These are phyloP conservation scores for Gastrolobium villosum DNA, from an alignment of 306 rosid species.

Conservation along the genomic window DNA sequence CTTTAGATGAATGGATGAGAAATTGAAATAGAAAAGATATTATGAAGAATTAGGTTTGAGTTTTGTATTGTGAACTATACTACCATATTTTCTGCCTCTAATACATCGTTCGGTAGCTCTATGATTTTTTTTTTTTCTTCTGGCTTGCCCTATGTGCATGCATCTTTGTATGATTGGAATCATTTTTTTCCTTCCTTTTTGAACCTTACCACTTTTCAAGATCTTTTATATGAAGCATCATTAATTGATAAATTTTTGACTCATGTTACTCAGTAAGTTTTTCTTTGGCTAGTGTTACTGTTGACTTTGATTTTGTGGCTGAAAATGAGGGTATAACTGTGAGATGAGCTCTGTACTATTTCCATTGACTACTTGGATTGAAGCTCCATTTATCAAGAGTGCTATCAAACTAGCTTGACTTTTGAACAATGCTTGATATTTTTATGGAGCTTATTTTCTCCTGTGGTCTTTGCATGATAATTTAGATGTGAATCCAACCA, in stretches of 20 bases:
- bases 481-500: not conserved
- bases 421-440: slow-evolving; percentile 25
- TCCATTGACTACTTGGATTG: not conserved
- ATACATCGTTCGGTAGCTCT: not conserved
- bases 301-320: not conserved
- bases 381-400: slow-evolving; percentile 14
- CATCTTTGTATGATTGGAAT: not conserved
- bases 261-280: not conserved
- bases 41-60: not conserved
- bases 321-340: slow-evolving; percentile 18
- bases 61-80: not conserved
- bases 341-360: slow-evolving; percentile 40
- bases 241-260: not conserved
- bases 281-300: slow-evolving; percentile 17
- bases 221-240: not conserved
- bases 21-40: not conserved
- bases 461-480: slow-evolving; percentile 30
- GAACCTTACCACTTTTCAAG: not conserved
- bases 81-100: slow-evolving; percentile 10
- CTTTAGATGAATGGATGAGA: slow-evolving; percentile 19
- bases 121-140: slow-evolving; percentile 25
- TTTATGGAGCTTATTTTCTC: slow-evolving; percentile 20
- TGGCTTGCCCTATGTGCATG: not conserved
- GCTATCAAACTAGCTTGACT: slow-evolving; percentile 25
- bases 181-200: not conserved